Conservation (phyloP, 2,329 filamentous ascomycete genomes). For the Cephalotrichum gorgonifer region DNA sequence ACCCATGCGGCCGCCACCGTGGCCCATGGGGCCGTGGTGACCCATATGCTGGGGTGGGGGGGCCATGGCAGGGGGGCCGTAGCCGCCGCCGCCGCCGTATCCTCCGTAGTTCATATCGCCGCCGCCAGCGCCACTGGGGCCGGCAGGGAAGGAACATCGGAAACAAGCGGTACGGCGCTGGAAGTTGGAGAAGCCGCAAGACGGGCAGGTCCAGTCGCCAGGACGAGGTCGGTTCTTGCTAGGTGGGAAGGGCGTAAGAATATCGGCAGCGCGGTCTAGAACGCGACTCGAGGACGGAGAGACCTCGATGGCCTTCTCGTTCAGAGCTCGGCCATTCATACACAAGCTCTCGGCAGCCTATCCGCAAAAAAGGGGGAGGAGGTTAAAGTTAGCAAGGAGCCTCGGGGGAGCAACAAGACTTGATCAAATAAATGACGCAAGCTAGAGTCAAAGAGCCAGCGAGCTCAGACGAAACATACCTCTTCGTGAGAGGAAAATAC, state of each 20-base stretch:
- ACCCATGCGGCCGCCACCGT: conserved; percentile 61
- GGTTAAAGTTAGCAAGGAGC: neutral
- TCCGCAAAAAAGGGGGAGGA: neutral
- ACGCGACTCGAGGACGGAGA: conserved; percentile 96
- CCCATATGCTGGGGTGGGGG: conserved; percentile 62
- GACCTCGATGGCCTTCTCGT: conserved; percentile 98
- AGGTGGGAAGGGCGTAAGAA: conserved; percentile 92
- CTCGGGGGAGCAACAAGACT: too few relatives aligned
- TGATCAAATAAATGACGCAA: too few relatives aligned
- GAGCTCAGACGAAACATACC: conserved; percentile 52
- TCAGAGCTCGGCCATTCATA: conserved; percentile 97
- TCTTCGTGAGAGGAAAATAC: conserved; percentile 99
- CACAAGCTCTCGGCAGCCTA: conserved; percentile 95
- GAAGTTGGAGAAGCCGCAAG: conserved; percentile 98
- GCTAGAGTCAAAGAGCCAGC: too few relatives aligned
- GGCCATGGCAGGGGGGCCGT: conserved; percentile 70
- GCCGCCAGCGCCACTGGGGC: conserved; percentile 59
- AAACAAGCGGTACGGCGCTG: conserved; percentile 97
- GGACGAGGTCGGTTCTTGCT: conserved; percentile 97
- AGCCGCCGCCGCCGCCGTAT: conserved; percentile 51
- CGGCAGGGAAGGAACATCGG: conserved; percentile 97
- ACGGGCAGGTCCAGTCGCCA: conserved; percentile 98
- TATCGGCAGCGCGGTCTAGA: conserved; percentile 88
- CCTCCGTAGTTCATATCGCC: conserved; percentile 49
- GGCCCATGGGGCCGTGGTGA: conserved; percentile 38